Percentiles rank a stretch among this genome's conserved stretches.
Conservation (phyloP, 2,329 filamentous ascomycete species). For the Botryotinia convoluta region DNA sequence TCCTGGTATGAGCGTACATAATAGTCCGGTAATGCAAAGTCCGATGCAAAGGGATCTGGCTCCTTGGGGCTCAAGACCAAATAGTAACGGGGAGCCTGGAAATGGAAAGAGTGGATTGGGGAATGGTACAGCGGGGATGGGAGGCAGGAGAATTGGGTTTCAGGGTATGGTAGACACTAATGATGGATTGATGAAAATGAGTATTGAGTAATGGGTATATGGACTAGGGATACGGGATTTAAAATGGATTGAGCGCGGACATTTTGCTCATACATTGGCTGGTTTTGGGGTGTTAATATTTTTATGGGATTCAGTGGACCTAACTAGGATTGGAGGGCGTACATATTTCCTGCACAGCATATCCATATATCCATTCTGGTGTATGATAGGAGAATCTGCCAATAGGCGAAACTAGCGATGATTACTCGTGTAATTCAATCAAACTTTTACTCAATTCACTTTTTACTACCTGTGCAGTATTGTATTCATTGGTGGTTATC, state of each 20-base stretch:
- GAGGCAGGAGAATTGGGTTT: constrained; percentile 62
- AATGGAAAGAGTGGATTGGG: constrained; percentile 35
- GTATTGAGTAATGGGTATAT: constrained; percentile 65
- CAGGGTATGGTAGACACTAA: constrained; percentile 97
- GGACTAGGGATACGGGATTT: not conserved
- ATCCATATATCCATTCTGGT: not conserved
- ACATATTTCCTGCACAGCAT: not conserved
- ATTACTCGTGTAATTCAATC: not conserved
- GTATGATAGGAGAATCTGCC: not conserved
- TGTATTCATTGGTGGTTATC: not conserved
- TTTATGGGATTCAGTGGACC: no score
- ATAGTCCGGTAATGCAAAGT: constrained; percentile 83
- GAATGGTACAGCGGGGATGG: constrained; percentile 39
- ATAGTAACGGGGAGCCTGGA: constrained; percentile 53
- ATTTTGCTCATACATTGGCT: not conserved
- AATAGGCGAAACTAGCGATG: not conserved
- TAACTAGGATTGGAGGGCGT: not conserved
- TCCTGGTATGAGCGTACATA: constrained; percentile 86
- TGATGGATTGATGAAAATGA: constrained; percentile 95
- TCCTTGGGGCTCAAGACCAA: constrained; percentile 69
- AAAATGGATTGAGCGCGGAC: not conserved
- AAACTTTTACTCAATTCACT: not conserved
- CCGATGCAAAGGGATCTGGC: constrained; percentile 70
- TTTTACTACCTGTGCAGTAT: not conserved
- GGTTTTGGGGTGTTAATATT: not conserved